Conservation (phyloP, 345 rosid genomes). For the Salix caprea region DNA sequence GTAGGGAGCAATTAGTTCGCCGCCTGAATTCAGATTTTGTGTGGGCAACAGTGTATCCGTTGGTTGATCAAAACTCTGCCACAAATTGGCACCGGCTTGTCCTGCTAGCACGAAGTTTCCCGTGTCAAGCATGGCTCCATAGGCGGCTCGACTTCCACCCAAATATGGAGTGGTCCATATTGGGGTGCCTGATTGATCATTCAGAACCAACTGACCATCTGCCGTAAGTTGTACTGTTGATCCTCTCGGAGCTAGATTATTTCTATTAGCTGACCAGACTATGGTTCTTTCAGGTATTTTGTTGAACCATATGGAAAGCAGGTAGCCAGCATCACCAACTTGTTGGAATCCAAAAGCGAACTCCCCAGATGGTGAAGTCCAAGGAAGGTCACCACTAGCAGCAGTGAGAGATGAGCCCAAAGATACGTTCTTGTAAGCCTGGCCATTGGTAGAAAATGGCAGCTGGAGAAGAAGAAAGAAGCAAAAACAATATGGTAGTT, state of each 20-base stretch:
- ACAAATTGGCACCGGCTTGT: constrained; percentile 13
- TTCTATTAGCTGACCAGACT: constrained; percentile 47
- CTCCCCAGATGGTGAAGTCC: constrained; percentile 48
- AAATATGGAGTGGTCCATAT: constrained; percentile 24
- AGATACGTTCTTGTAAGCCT: constrained; percentile 16
- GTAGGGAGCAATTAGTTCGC: constrained; percentile 20
- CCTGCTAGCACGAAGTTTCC: constrained; percentile 46
- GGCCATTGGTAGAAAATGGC: constrained; percentile 22
- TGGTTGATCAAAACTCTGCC: constrained; percentile 50
- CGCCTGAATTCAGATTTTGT: constrained; percentile 25
- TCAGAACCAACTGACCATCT: constrained; percentile 35
- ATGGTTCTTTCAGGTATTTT: constrained; percentile 41
- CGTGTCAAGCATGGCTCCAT: constrained; percentile 44
- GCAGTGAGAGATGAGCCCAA: constrained; percentile 22
- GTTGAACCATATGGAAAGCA: constrained; percentile 39
- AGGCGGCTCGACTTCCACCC: constrained; percentile 19
- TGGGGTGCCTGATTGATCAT: constrained; percentile 20
- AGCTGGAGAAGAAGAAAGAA: constrained; percentile 11
- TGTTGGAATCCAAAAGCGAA: constrained; percentile 48
- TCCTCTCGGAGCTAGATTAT: constrained; percentile 24
- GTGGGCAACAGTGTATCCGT: constrained; percentile 54
- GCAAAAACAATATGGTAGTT: neutral
- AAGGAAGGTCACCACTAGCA: constrained; percentile 1
- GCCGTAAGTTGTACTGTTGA: constrained; percentile 26
- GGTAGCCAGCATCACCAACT: constrained; percentile 12